Evolutionary conservation across 352 stramenopile genomes (phyloP).

Genomic region (Phytopythium montanum): DNA sequence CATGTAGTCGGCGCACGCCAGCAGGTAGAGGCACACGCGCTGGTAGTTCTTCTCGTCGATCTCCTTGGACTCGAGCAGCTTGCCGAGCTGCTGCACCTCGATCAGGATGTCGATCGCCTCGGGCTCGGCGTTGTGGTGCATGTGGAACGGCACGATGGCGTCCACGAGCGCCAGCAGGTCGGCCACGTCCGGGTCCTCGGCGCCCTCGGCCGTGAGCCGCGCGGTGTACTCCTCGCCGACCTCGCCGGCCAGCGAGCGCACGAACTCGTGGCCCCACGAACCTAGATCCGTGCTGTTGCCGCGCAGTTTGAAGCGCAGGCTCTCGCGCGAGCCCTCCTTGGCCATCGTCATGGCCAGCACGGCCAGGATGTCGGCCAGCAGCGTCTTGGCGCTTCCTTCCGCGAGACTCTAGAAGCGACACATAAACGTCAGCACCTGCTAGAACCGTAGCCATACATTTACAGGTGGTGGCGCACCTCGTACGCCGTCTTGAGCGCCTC

Average conservation of each 20-base stretch:
- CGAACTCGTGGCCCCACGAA: conserved; percentile 98
- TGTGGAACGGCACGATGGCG: conserved; percentile 99
- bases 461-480: conserved; percentile 22
- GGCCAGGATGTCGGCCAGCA: conserved; percentile 85
- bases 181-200: conserved; percentile 61
- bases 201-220: conserved; percentile 50
- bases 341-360: conserved; percentile 99
- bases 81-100: conserved; percentile 96
- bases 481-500: conserved; percentile 87
- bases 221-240: conserved; percentile 94
- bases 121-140: conserved; percentile 98
- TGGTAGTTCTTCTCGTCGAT: conserved; percentile 99
- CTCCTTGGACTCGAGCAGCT: conserved; percentile 89
- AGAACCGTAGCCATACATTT: neutral
- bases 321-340: conserved; percentile 89
- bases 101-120: conserved; percentile 99
- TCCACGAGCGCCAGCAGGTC: conserved; percentile 97
- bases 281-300: conserved; percentile 91
- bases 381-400: conserved; percentile 62
- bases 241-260: conserved; percentile 96
- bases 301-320: conserved; percentile 88
- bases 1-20: conserved; percentile 98
- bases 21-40: conserved; percentile 97
- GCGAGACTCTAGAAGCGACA: conserved; percentile 21
- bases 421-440: conserved; percentile 1